A percentile compares a stretch with the other conserved stretches of the same genome.
Conservation (phyloP, 345 rosid genomes). For the Microthlaspi erraticum region DNA sequence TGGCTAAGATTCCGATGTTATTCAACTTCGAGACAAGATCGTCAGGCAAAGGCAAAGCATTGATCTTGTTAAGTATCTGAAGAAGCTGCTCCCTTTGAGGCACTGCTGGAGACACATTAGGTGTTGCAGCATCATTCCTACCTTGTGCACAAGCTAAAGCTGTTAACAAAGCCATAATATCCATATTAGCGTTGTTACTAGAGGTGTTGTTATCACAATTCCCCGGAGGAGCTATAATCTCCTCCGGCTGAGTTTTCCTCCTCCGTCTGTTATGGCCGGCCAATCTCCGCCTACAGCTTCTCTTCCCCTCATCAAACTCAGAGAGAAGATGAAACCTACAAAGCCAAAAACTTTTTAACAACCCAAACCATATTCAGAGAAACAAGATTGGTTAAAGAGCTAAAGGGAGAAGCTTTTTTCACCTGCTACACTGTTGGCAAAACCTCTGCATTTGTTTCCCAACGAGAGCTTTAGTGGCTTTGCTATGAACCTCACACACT, state of each 20-base stretch:
- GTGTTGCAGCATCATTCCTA: conserved; percentile 53
- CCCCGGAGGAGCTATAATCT: conserved; percentile 56
- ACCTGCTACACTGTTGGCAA: conserved; percentile 99
- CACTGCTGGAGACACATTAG: conserved; percentile 44
- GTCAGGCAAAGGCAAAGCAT: conserved; percentile 69
- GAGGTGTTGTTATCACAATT: conserved; percentile 45
- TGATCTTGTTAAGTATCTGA: conserved; percentile 79
- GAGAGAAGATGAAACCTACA: conserved; percentile 77
- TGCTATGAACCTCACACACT: conserved; percentile 88
- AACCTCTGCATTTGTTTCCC: conserved; percentile 95
- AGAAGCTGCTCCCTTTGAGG: conserved; percentile 71
- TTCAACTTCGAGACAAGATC: conserved; percentile 71
- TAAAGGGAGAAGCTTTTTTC: background rate
- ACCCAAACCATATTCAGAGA: background rate
- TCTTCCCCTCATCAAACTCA: conserved; percentile 86
- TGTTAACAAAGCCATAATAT: conserved; percentile 67
- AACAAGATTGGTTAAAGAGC: background rate
- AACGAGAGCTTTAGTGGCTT: conserved; percentile 72
- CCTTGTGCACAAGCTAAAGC: conserved; percentile 74
- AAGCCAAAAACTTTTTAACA: conserved; percentile 7
- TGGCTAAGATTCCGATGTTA: conserved; percentile 49
- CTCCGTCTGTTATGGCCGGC: conserved; percentile 82
- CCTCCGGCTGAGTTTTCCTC: conserved; percentile 82
- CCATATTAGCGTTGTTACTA: conserved; percentile 52
- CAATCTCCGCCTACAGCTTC: conserved; percentile 87